Percentiles rank a stretch among this genome's conserved stretches.
Evolutionary conservation across 768 basidiomycete genomes (phyloP).

Genomic region (Xerocomus brunneocitrinus): DNA sequence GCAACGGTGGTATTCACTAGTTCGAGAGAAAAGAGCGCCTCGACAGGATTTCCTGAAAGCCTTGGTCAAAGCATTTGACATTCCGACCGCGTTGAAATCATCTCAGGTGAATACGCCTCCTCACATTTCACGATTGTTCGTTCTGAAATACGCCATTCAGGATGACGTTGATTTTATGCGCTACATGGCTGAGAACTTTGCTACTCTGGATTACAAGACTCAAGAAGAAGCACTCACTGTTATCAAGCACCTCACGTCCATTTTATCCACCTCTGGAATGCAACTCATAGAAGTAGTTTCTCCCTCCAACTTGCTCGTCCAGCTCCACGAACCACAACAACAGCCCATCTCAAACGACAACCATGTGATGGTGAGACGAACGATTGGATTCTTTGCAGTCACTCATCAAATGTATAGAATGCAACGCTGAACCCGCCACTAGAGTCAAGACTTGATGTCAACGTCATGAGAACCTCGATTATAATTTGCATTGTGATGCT

Average conservation of each 20-base stretch:
- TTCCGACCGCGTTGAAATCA: slow-evolving; percentile 51
- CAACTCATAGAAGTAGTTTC: slow-evolving; percentile 73
- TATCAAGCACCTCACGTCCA: slow-evolving; percentile 69
- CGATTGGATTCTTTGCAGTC: neutral
- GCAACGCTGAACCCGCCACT: neutral
- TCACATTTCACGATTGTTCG: too few species aligned
- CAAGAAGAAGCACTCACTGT: slow-evolving; percentile 89
- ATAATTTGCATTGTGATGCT: slow-evolving; percentile 83
- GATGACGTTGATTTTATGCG: slow-evolving; percentile 82
- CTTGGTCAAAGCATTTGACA: slow-evolving; percentile 78
- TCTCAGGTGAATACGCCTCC: slow-evolving; percentile 44
- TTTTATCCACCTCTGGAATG: slow-evolving; percentile 76
- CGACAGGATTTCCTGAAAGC: slow-evolving; percentile 86
- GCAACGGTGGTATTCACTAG: slow-evolving; percentile 85
- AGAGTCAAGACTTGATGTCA: slow-evolving; percentile 11
- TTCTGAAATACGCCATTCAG: slow-evolving; percentile 32
- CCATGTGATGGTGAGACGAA: slow-evolving; percentile 4
- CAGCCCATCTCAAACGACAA: neutral
- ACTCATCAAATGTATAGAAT: slow-evolving; percentile 2
- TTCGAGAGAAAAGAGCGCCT: slow-evolving; percentile 84
- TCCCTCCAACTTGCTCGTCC: slow-evolving; percentile 63
- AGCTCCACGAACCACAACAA: slow-evolving; percentile 41
- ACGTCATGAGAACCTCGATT: slow-evolving; percentile 62
- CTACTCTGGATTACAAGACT: slow-evolving; percentile 90
- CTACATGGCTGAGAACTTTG: slow-evolving; percentile 94